phyloP scores from a whole-genome alignment of 179 eudicot genomes.

The Beta corolliflora region DNA sequence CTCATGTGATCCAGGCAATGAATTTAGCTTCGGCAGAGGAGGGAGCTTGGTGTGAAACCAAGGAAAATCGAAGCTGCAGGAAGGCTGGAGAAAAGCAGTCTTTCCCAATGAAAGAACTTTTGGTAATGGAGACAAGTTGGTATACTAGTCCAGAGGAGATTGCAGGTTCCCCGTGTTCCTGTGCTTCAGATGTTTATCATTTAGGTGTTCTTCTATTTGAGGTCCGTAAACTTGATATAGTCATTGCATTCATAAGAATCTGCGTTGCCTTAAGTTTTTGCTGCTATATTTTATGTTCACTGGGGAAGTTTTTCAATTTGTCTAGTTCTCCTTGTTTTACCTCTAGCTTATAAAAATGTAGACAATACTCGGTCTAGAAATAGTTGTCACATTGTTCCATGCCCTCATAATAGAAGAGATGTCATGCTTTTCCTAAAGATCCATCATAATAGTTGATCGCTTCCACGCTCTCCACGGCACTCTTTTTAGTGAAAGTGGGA shows the following conservation, averaged over 20 bases:
- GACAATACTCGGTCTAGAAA: background rate
- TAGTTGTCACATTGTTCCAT: background rate
- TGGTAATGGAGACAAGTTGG: slow-evolving; percentile 90
- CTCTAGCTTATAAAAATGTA: background rate
- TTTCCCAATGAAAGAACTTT: slow-evolving; percentile 87
- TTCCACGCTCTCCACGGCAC: background rate
- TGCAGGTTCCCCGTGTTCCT: slow-evolving; percentile 74
- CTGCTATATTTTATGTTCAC: slow-evolving; percentile 5
- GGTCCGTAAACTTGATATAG: slow-evolving; percentile 49
- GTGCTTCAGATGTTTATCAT: slow-evolving; percentile 90
- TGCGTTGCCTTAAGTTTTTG: slow-evolving; percentile 17
- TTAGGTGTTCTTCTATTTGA: slow-evolving; percentile 97
- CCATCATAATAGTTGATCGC: background rate
- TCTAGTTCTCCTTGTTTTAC: background rate
- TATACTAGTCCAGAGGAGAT: slow-evolving; percentile 90
- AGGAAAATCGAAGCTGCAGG: slow-evolving; percentile 40
- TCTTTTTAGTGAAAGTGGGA: background rate
- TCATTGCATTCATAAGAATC: slow-evolving; percentile 21
- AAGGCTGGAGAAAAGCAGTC: slow-evolving; percentile 57
- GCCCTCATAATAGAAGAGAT: background rate
- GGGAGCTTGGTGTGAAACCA: slow-evolving; percentile 28
- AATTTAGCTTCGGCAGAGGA: slow-evolving; percentile 23
- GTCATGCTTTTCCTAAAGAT: background rate
- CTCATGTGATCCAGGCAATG: slow-evolving; percentile 36
- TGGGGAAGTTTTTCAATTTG: slow-evolving; percentile 4